These are phyloP conservation scores for Ustilago hordei DNA, from an alignment of 1,284 basidiomycete genomes.

Conservation along the genomic window DNA sequence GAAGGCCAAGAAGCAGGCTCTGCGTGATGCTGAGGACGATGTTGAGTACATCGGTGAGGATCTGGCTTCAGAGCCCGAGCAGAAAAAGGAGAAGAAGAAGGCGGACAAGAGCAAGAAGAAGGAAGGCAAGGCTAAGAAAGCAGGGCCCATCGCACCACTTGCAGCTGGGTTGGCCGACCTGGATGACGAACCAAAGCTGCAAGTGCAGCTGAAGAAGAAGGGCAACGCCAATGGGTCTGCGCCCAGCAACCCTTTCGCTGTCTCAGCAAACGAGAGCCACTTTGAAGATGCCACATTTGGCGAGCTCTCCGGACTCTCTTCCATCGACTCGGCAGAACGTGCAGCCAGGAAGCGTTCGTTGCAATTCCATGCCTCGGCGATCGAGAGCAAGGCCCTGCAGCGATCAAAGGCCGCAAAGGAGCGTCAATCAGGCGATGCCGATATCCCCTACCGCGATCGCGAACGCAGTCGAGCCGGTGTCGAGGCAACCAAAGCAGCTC, in stretches of 20 bases:
- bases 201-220: slow-evolving; percentile 49
- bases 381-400: slow-evolving; percentile 45
- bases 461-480: slow-evolving; percentile 63
- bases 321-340: slow-evolving; percentile 61
- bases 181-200: slow-evolving; percentile 40
- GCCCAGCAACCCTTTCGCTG: slow-evolving; percentile 40
- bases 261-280: slow-evolving; percentile 17
- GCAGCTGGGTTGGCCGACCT: slow-evolving; percentile 49
- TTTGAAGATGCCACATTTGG: slow-evolving; percentile 56
- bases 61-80: neutral
- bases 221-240: slow-evolving; percentile 5
- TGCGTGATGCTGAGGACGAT: slow-evolving; percentile 13
- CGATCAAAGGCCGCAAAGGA: slow-evolving; percentile 50
- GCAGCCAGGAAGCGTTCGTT: slow-evolving; percentile 55
- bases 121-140: slow-evolving; percentile 27
- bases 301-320: slow-evolving; percentile 59
- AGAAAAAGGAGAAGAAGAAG: slow-evolving; percentile 26
- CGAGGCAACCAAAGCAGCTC: slow-evolving; percentile 59
- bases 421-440: slow-evolving; percentile 63
- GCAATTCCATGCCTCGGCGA: slow-evolving; percentile 66
- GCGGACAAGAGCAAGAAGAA: slow-evolving; percentile 27
- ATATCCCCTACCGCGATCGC: slow-evolving; percentile 68
- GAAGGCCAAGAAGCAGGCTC: slow-evolving; percentile 24
- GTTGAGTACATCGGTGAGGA: slow-evolving; percentile 14
- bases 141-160: slow-evolving; percentile 43